Conservation (phyloP, 176 grass and related monocot genomes). For the Poa pratensis region DNA sequence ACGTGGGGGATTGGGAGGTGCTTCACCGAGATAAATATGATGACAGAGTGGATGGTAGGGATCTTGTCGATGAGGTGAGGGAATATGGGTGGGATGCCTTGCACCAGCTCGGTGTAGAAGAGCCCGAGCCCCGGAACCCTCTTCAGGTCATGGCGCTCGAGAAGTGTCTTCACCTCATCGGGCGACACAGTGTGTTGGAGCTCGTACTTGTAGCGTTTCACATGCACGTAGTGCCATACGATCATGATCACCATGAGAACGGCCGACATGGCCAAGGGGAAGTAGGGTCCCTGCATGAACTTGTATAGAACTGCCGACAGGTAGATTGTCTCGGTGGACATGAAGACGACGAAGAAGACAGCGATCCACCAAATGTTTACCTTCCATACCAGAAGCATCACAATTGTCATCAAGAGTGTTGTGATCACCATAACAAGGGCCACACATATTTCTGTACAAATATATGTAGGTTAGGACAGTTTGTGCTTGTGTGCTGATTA, state of each 20-base stretch:
- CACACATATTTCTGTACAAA: constrained; percentile 62
- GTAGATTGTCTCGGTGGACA: constrained; percentile 60
- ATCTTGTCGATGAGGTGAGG: constrained; percentile 70
- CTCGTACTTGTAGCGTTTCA: constrained; percentile 68
- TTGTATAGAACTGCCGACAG: constrained; percentile 65
- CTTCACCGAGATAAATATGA: constrained; percentile 72
- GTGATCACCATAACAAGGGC: constrained; percentile 71
- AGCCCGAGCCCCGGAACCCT: constrained; percentile 68
- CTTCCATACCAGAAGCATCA: constrained; percentile 74
- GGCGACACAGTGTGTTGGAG: constrained; percentile 45
- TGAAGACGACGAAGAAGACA: constrained; percentile 59
- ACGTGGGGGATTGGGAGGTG: constrained; percentile 54
- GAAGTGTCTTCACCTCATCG: constrained; percentile 41
- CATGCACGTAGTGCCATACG: constrained; percentile 78
- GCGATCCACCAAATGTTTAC: constrained; percentile 56
- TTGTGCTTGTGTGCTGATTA: no score
- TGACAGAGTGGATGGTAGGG: constrained; percentile 58
- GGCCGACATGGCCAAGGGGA: constrained; percentile 50
- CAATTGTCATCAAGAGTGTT: constrained; percentile 56
- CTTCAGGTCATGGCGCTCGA: constrained; percentile 19
- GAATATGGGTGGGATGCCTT: constrained; percentile 78
- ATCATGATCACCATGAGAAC: constrained; percentile 70
- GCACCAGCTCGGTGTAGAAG: constrained; percentile 83
- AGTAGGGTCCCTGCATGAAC: constrained; percentile 58
- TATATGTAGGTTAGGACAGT: no score